Conservation (phyloP, 768 basidiomycete genomes). For the Podaxis pistillaris region DNA sequence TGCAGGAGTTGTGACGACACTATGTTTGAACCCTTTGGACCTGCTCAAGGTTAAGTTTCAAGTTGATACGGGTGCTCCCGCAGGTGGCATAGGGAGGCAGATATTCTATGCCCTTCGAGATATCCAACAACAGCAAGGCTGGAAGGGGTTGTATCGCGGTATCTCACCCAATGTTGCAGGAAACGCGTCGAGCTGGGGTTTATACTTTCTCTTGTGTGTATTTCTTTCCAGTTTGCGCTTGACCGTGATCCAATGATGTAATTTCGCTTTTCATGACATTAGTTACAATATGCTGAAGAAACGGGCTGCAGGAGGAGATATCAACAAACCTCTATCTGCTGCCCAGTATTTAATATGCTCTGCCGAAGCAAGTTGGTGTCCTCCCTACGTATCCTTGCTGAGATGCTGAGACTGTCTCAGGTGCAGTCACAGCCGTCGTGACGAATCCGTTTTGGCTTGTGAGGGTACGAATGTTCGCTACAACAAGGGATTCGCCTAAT, state of each 20-base stretch:
- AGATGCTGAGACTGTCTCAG: conserved; percentile 38
- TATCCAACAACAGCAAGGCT: conserved; percentile 75
- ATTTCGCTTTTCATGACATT: conserved; percentile 1
- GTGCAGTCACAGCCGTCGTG: conserved; percentile 88
- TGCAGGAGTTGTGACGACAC: conserved; percentile 87
- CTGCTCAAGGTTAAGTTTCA: conserved; percentile 94
- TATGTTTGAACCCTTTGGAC: conserved; percentile 97
- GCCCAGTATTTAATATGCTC: conserved; percentile 84
- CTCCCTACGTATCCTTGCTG: conserved; percentile 12
- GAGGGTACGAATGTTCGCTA: conserved; percentile 95
- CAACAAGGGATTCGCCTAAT: conserved; percentile 56
- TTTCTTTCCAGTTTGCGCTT: conserved; percentile 9
- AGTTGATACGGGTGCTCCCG: conserved; percentile 67
- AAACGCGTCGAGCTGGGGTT: conserved; percentile 94
- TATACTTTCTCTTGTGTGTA: conserved; percentile 96
- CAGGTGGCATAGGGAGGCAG: conserved; percentile 62
- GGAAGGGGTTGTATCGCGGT: conserved; percentile 87
- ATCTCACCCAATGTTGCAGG: conserved; percentile 89
- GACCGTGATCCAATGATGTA: not conserved
- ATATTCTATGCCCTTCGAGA: conserved; percentile 76
- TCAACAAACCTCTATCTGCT: conserved; percentile 66
- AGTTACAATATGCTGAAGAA: conserved; percentile 96
- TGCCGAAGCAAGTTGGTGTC: conserved; percentile 91
- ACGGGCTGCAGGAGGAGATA: conserved; percentile 66
- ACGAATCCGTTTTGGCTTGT: conserved; percentile 99